Percentiles rank a stretch among this genome's conserved stretches.
These are phyloP conservation scores for Cardamine occulta DNA, from an alignment of 345 rosid species.

Conservation along the genomic window DNA sequence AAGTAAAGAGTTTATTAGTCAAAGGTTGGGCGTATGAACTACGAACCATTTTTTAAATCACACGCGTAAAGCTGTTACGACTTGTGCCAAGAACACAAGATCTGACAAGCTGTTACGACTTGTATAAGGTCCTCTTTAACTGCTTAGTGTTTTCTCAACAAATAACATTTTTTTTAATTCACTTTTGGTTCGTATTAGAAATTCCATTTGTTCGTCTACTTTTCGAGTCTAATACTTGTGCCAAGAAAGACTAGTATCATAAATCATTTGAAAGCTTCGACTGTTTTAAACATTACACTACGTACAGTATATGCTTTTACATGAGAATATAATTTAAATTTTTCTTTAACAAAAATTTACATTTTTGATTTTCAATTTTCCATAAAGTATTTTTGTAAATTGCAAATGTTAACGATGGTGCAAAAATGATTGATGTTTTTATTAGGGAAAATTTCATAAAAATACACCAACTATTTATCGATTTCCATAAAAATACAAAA, in stretches of 20 bases:
- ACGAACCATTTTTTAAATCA: conserved; percentile 22
- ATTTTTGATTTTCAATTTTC: not conserved
- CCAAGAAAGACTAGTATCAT: not conserved
- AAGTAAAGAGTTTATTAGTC: conserved; percentile 26
- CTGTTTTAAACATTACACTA: not conserved
- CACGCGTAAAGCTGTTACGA: conserved; percentile 39
- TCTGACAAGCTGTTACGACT: conserved; percentile 19
- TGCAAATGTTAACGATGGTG: not conserved
- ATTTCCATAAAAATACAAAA: too few relatives aligned
- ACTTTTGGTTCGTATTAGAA: not conserved
- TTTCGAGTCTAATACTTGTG: not conserved
- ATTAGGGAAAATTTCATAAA: too few relatives aligned
- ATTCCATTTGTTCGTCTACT: not conserved
- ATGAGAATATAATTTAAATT: not conserved
- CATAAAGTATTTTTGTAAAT: not conserved
- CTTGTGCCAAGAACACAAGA: conserved; percentile 36
- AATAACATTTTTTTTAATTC: not conserved
- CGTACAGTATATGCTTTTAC: not conserved
- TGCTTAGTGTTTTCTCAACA: conserved; percentile 4
- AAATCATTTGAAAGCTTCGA: not conserved
- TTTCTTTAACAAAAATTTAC: not conserved
- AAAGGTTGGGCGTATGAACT: conserved; percentile 37
- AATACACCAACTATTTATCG: too few relatives aligned
- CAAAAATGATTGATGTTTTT: not conserved
- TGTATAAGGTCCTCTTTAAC: conserved; percentile 25